phyloP scores from a whole-genome alignment of 169 alveolate genomes.

The Theileria equi region DNA sequence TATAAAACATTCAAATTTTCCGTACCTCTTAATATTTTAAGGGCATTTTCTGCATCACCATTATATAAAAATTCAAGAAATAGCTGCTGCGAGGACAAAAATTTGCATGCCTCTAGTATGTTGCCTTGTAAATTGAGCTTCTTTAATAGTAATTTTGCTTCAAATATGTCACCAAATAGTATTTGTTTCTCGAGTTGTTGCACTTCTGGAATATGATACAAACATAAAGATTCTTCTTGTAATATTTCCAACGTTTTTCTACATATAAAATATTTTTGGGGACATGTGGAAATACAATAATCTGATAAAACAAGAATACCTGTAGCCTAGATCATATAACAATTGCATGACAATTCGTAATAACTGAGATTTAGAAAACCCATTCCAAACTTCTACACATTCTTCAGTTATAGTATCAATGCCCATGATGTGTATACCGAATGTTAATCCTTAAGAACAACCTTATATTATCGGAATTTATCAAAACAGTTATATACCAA shows the following conservation, averaged over 20 bases:
- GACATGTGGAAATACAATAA: not conserved
- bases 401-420: slow-evolving; percentile 11
- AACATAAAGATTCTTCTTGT: slow-evolving; percentile 65
- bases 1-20: not conserved
- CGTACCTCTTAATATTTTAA: slow-evolving; percentile 63
- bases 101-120: slow-evolving; percentile 61
- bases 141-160: slow-evolving; percentile 50
- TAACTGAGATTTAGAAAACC: slow-evolving; percentile 50
- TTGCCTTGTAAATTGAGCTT: slow-evolving; percentile 43
- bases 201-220: slow-evolving; percentile 52
- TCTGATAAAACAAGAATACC: slow-evolving; percentile 1
- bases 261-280: not conserved
- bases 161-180: slow-evolving; percentile 59
- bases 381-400: slow-evolving; percentile 37
- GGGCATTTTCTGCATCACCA: slow-evolving; percentile 60
- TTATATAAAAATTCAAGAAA: slow-evolving; percentile 63
- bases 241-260: slow-evolving; percentile 60
- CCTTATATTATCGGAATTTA: too few species aligned
- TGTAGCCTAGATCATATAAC: slow-evolving; percentile 54
- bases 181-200: slow-evolving; percentile 56
- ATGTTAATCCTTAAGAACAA: too few species aligned
- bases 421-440: too few species aligned
- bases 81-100: slow-evolving; percentile 69
- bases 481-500: too few species aligned
- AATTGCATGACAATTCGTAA: slow-evolving; percentile 57